Evolutionary conservation across 139 green algal species (phyloP).

Genomic region (Zygnema cylindricum): DNA sequence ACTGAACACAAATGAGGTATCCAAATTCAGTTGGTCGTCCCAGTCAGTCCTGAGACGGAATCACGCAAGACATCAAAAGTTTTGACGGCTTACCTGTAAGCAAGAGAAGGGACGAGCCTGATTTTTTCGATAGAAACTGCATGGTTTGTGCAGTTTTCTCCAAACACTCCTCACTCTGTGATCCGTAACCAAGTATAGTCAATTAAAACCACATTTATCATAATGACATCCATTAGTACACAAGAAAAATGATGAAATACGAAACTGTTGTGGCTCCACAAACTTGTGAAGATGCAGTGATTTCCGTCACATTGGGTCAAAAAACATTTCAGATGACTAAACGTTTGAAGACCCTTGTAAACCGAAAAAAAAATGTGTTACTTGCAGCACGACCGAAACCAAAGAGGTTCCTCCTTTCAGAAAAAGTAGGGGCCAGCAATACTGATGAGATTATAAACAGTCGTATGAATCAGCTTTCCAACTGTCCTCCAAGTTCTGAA

Average conservation of each 20-base stretch:
- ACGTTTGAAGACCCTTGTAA: not conserved
- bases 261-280: not conserved
- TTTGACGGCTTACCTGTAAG: conserved; percentile 57
- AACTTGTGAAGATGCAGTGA: not conserved
- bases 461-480: no score
- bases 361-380: no score
- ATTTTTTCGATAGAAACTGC: conserved; percentile 31
- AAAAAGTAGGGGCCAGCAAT: not conserved
- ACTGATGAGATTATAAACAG: not conserved
- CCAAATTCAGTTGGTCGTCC: no score
- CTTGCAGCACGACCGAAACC: no score
- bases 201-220: not conserved
- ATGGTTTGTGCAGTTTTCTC: conserved; percentile 64
- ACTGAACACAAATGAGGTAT: no score
- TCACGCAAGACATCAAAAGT: no score
- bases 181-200: not conserved
- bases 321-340: not conserved
- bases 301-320: not conserved
- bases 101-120: not conserved
- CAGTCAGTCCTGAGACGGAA: no score
- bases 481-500: no score
- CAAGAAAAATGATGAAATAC: not conserved
- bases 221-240: not conserved
- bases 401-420: no score
- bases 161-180: conserved; percentile 64